Conservation (phyloP, 1,139 yeast species). For the Geotrichum citri-aurantii region DNA sequence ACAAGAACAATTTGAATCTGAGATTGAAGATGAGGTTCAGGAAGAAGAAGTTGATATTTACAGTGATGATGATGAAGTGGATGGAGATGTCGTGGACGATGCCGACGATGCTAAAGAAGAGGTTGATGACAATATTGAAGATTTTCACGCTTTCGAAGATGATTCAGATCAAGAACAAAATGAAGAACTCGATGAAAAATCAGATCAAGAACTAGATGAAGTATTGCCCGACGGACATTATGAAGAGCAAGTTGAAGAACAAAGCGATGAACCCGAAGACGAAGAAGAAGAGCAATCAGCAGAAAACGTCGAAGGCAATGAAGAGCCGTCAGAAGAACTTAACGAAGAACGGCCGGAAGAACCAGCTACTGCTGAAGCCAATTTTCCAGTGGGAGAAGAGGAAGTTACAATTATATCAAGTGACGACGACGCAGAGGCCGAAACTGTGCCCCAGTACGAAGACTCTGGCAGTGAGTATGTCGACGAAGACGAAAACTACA, state of each 20-base stretch:
- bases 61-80: too few species aligned
- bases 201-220: neutral
- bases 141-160: neutral
- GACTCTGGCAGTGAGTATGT: neutral
- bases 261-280: neutral
- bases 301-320: neutral
- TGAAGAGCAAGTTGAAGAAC: neutral
- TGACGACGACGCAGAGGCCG: neutral
- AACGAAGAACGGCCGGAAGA: neutral
- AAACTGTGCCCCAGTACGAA: neutral
- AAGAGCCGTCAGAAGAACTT: neutral
- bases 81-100: neutral
- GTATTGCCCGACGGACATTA: too few species aligned
- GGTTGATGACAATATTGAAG: neutral
- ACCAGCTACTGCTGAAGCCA: neutral
- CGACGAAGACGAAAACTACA: neutral
- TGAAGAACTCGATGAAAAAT: neutral
- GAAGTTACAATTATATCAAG: neutral
- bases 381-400: neutral
- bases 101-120: neutral
- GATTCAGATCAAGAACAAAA: neutral
- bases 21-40: neutral
- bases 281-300: neutral
- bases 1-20: neutral
- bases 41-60: too few species aligned